A percentile compares a stretch with the other conserved stretches of the same genome.
Evolutionary conservation across 208 protist genomes (phyloP).

Genomic region (Trypanosoma platydactyli): DNA sequence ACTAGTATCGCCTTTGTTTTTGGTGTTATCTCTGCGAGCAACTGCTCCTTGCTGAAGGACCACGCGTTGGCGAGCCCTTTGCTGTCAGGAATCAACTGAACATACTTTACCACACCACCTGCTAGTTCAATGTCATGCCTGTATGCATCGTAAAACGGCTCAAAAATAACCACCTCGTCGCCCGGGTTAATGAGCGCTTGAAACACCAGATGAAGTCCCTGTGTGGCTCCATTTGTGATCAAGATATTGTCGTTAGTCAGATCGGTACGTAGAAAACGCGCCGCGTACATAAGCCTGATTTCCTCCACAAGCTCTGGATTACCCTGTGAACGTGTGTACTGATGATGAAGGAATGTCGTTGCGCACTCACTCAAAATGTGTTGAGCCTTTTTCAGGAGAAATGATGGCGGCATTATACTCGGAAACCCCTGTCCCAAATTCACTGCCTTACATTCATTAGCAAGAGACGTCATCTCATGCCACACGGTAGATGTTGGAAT

Average conservation of each 20-base stretch:
- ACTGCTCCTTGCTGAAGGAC: slow-evolving; percentile 52
- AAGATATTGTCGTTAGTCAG: slow-evolving; percentile 62
- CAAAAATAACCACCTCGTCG: slow-evolving; percentile 92
- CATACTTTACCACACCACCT: slow-evolving; percentile 71
- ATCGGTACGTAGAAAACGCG: slow-evolving; percentile 37
- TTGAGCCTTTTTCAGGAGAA: slow-evolving; percentile 67
- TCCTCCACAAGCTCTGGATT: slow-evolving; percentile 65
- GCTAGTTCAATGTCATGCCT: slow-evolving; percentile 58
- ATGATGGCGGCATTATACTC: slow-evolving; percentile 68
- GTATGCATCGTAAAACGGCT: slow-evolving; percentile 94
- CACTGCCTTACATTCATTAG: slow-evolving; percentile 80
- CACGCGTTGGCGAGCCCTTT: slow-evolving; percentile 44
- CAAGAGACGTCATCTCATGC: slow-evolving; percentile 85
- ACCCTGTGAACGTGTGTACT: slow-evolving; percentile 83
- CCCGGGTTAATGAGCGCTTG: slow-evolving; percentile 83
- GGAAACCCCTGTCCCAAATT: slow-evolving; percentile 94
- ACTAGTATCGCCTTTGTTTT: slow-evolving; percentile 87
- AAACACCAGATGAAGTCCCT: slow-evolving; percentile 77
- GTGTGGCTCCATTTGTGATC: slow-evolving; percentile 83
- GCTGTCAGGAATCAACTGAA: slow-evolving; percentile 60
- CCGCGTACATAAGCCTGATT: slow-evolving; percentile 65
- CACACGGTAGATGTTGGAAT: slow-evolving; percentile 60
- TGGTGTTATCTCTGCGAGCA: slow-evolving; percentile 57
- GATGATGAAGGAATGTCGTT: slow-evolving; percentile 48
- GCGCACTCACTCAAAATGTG: slow-evolving; percentile 40